These are phyloP conservation scores for Biscogniauxia marginata DNA, from an alignment of 2,329 filamentous ascomycete genomes.

Conservation along the genomic window DNA sequence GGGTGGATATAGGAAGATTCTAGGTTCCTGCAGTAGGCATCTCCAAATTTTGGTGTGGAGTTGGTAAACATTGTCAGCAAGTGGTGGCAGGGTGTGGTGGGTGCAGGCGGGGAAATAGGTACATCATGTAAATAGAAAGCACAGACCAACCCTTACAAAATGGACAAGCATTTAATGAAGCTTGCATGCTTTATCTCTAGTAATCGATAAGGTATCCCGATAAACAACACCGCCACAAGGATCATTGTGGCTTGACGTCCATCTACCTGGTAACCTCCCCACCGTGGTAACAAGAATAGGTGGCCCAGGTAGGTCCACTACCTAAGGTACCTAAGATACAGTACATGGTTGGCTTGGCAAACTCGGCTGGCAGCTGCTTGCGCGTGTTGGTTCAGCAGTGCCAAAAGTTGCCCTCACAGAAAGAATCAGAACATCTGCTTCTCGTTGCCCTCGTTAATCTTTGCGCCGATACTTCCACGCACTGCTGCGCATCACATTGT, in stretches of 20 bases:
- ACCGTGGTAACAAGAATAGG: too few relatives aligned
- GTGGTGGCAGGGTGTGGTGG: too few relatives aligned
- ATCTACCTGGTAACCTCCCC: not conserved
- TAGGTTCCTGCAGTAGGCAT: not conserved
- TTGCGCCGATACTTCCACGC: not conserved
- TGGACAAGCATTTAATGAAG: too few relatives aligned
- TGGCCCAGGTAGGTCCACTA: too few relatives aligned
- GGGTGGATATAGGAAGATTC: not conserved
- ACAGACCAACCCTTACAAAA: too few relatives aligned
- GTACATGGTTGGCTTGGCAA: not conserved
- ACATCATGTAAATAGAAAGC: too few relatives aligned
- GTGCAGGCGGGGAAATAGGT: too few relatives aligned
- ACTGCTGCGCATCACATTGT: not conserved
- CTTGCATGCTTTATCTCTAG: too few relatives aligned
- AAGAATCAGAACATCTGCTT: not conserved
- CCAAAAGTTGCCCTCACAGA: not conserved
- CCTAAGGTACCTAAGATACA: too few relatives aligned
- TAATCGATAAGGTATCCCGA: too few relatives aligned
- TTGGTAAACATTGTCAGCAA: conserved; percentile 1
- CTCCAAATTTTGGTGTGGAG: conserved; percentile 3
- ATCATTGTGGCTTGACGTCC: not conserved
- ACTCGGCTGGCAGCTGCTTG: not conserved
- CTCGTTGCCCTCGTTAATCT: not conserved
- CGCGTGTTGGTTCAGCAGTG: not conserved
- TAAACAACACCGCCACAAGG: too few relatives aligned